phyloP scores from a whole-genome alignment of 2,329 filamentous ascomycete species.

The Trichoderma sp. region DNA sequence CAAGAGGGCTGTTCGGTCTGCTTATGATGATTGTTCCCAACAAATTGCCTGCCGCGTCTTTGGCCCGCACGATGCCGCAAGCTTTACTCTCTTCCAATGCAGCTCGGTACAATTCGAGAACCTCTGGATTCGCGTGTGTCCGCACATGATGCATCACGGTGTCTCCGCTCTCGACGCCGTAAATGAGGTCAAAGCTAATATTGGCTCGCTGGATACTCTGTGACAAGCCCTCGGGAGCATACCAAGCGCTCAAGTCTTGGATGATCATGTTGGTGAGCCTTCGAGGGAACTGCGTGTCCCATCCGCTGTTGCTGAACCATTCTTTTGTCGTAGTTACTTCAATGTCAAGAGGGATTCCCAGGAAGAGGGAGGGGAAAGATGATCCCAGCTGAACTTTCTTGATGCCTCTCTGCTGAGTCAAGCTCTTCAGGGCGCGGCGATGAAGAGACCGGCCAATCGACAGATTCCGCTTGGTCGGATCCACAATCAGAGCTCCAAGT shows the following conservation, averaged over 20 bases:
- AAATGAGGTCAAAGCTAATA: constrained; percentile 81
- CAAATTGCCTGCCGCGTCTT: constrained; percentile 67
- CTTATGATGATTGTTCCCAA: constrained; percentile 82
- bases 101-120: constrained; percentile 77
- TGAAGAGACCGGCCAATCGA: constrained; percentile 91
- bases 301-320: constrained; percentile 90
- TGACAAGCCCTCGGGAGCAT: constrained; percentile 74
- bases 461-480: constrained; percentile 81
- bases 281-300: constrained; percentile 70
- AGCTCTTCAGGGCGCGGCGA: constrained; percentile 76
- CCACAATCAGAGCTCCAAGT: constrained; percentile 86
- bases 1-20: constrained; percentile 68
- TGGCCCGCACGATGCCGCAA: constrained; percentile 83
- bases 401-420: constrained; percentile 70
- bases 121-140: constrained; percentile 73
- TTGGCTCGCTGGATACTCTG: constrained; percentile 73
- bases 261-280: constrained; percentile 71
- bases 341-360: constrained; percentile 72
- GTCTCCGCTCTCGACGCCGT: constrained; percentile 76
- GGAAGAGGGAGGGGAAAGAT: constrained; percentile 80
- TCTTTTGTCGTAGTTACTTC: constrained; percentile 56
- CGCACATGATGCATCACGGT: constrained; percentile 75
- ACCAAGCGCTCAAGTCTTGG: constrained; percentile 72
- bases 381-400: constrained; percentile 82
- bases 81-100: constrained; percentile 72